Conservation (phyloP, 352 stramenopile genomes). For the Detonula confervacea region DNA sequence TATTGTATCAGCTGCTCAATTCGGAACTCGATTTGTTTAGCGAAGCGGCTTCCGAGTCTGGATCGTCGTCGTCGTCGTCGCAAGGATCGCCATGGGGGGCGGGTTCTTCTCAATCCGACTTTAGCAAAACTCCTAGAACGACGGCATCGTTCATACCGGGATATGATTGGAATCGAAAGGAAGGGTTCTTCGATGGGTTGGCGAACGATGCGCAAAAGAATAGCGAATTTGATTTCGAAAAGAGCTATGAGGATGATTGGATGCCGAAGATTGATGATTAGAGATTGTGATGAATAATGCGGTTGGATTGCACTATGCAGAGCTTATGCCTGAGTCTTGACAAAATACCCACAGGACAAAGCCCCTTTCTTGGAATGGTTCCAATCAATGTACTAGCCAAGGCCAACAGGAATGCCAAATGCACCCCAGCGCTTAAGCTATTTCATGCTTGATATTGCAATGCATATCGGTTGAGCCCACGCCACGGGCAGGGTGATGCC, state of each 20-base stretch:
- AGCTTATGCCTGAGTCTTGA: too few species aligned
- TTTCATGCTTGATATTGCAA: too few species aligned
- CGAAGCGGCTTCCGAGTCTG: conserved; percentile 45
- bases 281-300: too few species aligned
- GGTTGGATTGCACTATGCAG: too few species aligned
- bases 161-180: conserved; percentile 72
- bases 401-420: too few species aligned
- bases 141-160: conserved; percentile 70
- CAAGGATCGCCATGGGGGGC: conserved; percentile 47
- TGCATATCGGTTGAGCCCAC: too few species aligned
- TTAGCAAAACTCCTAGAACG: conserved; percentile 57
- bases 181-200: conserved; percentile 69
- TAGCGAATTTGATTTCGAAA: conserved; percentile 60
- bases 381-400: too few species aligned
- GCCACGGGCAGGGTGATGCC: too few species aligned
- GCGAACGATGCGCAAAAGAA: conserved; percentile 60
- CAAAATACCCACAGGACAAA: too few species aligned
- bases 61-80: not conserved
- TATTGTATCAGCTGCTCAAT: conserved; percentile 78
- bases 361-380: too few species aligned
- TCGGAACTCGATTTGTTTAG: conserved; percentile 76
- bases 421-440: too few species aligned
- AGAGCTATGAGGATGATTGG: conserved; percentile 65
- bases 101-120: conserved; percentile 27
- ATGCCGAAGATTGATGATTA: conserved; percentile 70